Evolutionary conservation across 805 yeast genomes (phyloP), one percentile per base, ranked within the genome.

Genomic region (Wickerhamomyces chaumierensis): DNA sequence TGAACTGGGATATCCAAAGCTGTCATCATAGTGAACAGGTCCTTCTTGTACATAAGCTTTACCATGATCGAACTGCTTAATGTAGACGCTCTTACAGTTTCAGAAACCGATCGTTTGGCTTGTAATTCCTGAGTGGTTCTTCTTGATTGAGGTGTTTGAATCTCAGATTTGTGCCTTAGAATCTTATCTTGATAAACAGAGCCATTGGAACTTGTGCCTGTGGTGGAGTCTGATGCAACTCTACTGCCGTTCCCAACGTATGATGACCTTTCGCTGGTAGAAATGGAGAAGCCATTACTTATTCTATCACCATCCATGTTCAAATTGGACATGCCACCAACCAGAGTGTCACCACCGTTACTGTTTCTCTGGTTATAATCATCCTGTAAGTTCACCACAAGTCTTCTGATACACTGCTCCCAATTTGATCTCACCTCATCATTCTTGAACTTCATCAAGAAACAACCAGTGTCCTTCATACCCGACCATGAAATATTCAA

Each of bases 361-460:
- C 29, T 25, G 18, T 33, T 33, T 13, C 16, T 14, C 36, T 31
- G 3, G 7, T 37, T 42, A 33, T 43, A 47, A 25, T 58, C 60
- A 12, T 54, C 58, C 34, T 57, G 60, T 16, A 55, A 43, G 18
- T 48, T 56, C 3, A 48, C 39, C 3, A 61, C 69, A 38, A 76
- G 57, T 35, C 56, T 60, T 42, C 78, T 70, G 44, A 82, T 66
- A 44, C 86, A 73, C 2, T 64, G 56, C 42, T 75, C 85, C 97
- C 97, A 92, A 56, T 81, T 90, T 41, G 70, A 71, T 46, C 94
- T 68, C 15, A 69, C 68, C 56, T 92, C 97, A 51, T 88, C 96
- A 37, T 81, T 81, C 43, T 81, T 72, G 59, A 86, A 86, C 40
- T 84, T 71, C 54, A 92, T 69, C 15, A 86, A 74, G 49, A 92